phyloP scores from a whole-genome alignment of 257 asterid species.

The Euphrasia confusa region DNA sequence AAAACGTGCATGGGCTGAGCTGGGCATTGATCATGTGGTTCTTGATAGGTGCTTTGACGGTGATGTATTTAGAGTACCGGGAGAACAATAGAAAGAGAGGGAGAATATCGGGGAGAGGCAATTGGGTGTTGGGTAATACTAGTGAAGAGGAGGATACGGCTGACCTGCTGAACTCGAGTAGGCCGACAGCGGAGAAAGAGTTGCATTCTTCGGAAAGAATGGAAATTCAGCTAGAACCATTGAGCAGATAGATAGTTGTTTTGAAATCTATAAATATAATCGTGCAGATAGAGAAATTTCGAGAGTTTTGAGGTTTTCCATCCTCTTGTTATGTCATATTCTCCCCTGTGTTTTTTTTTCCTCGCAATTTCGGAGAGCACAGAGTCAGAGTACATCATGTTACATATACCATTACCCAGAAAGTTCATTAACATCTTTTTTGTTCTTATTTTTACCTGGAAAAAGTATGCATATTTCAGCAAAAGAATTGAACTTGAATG shows the following conservation, averaged over 20 bases:
- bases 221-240: slow-evolving; percentile 93
- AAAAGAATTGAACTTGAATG: not conserved
- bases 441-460: no score
- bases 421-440: no score
- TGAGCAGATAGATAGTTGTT: slow-evolving; percentile 39
- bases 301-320: slow-evolving; percentile 21
- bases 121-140: slow-evolving; percentile 83
- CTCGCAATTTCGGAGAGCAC: no score
- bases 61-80: slow-evolving; percentile 64
- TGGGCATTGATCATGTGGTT: slow-evolving; percentile 90
- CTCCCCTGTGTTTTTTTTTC: no score
- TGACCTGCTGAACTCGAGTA: slow-evolving; percentile 53
- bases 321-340: slow-evolving; percentile 3
- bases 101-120: slow-evolving; percentile 50
- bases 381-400: no score
- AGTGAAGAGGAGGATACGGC: slow-evolving; percentile 67
- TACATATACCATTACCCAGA: no score
- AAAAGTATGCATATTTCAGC: no score
- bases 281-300: slow-evolving; percentile 22
- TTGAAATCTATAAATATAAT: slow-evolving; percentile 20
- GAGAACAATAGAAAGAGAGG: slow-evolving; percentile 51
- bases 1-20: slow-evolving; percentile 66
- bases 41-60: slow-evolving; percentile 52
- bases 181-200: slow-evolving; percentile 42
- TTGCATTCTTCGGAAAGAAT: slow-evolving; percentile 46